Evolutionary conservation across 116 monocot species (phyloP), one percentile per base, ranked within the genome.

Genomic region (Dioscorea cayenensis): DNA sequence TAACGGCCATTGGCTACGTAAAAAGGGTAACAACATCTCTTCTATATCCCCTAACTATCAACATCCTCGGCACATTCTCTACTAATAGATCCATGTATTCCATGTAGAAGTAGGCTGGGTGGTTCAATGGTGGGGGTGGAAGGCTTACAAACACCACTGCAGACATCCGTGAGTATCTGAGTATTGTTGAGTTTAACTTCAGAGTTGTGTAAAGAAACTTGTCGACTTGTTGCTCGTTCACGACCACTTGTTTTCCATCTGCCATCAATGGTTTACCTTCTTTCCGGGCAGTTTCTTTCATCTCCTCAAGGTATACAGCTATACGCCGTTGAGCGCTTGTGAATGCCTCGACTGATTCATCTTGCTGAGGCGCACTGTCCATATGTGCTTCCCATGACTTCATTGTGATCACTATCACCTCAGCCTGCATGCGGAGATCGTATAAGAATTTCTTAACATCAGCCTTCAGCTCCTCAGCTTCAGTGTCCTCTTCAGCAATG

Each of bases 21-120:
- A 96, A 96, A 66, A 96, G 74, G 20, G 96, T 96, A 48, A 96
- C 96, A 8, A 96, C 96, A 78, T 96, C 96, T 79, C 86, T 90
- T 43, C 90, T 78, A 60, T 96, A 96, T 10, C 96, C 96, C 38
- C 96, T 80, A 29, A 96, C 96, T 60, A 92, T 96, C 66, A 96
- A 71, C 81, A 96, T 80, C 75, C 96, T 81, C 0, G 96, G 92
- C 14, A 96, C 81, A 69, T 96, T 92, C 73, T 92, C 92, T 18
- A 96, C 96, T 14, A 96, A 71, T 32, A 92, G 78, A 83, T 96
- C 96, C 96, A 96, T 83, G 67, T 96, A 96, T 77, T 96, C 96
- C 96, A 92, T 92, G 72, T 92, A 96, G 52, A 90, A 92, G 52
- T 96, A 96, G 0, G 96, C 64, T 0, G 92, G 96, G 25, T 96